Percentiles rank a stretch among this genome's conserved stretches.
These are phyloP conservation scores for Skeletonema grethae DNA, from an alignment of 108 stramenopile genomes.

Conservation along the genomic window DNA sequence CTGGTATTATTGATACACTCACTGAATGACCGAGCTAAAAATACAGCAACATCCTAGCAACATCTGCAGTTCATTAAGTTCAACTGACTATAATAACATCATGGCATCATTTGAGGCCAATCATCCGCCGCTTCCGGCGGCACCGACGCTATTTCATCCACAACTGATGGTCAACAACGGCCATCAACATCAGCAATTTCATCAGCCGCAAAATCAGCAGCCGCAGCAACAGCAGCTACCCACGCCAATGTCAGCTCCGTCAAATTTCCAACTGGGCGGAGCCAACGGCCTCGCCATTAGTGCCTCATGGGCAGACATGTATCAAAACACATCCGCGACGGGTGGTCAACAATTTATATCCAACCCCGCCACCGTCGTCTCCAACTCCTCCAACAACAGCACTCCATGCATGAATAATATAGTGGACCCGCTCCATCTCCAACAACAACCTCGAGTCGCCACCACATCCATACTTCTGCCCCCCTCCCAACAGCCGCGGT, in stretches of 20 bases:
- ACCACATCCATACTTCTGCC: slow-evolving; percentile 18
- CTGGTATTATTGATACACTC: too few relatives aligned
- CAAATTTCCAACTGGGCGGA: background rate
- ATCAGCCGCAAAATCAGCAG: background rate
- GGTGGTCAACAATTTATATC: background rate
- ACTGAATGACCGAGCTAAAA: too few relatives aligned
- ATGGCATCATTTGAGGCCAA: slow-evolving; percentile 2
- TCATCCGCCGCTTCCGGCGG: background rate
- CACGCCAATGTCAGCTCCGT: background rate
- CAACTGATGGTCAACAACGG: background rate
- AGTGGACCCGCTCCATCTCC: background rate
- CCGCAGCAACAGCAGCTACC: background rate
- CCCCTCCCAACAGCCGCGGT: slow-evolving; percentile 6
- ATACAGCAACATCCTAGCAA: too few relatives aligned
- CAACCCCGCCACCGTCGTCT: background rate
- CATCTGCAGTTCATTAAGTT: background rate
- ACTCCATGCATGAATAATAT: background rate
- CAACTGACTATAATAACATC: background rate
- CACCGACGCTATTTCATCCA: background rate
- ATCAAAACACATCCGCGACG: background rate
- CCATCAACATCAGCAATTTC: background rate
- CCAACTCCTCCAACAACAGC: background rate
- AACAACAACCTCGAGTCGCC: background rate
- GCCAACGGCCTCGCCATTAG: background rate
- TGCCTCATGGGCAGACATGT: background rate